phyloP scores from a whole-genome alignment of 148 eudicot genomes.

The Silene uniflora region DNA sequence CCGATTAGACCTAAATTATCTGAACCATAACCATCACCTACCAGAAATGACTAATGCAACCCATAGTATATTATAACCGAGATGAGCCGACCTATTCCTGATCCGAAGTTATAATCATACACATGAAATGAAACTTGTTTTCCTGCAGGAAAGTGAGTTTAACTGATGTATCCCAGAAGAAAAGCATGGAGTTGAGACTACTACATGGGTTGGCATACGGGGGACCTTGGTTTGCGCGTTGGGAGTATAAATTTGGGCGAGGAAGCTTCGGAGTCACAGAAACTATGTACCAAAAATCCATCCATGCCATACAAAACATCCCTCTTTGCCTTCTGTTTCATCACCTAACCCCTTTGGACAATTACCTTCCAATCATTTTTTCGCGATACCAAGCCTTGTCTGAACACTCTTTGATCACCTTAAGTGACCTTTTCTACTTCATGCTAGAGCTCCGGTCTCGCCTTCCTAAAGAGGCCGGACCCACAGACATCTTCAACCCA shows the following conservation, averaged over 20 bases:
- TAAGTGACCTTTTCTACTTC: slow-evolving; percentile 67
- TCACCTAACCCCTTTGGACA: slow-evolving; percentile 36
- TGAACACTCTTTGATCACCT: slow-evolving; percentile 59
- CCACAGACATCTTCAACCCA: slow-evolving; percentile 33
- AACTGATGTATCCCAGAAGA: slow-evolving; percentile 61
- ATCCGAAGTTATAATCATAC: background rate
- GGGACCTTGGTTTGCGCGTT: slow-evolving; percentile 77
- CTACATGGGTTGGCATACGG: slow-evolving; percentile 77
- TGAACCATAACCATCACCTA: too few species aligned
- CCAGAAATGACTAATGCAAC: too few species aligned
- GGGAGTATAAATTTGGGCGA: slow-evolving; percentile 81
- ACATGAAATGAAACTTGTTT: background rate
- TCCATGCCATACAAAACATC: slow-evolving; percentile 67
- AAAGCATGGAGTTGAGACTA: slow-evolving; percentile 81
- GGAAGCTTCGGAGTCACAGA: slow-evolving; percentile 81
- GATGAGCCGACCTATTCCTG: too few species aligned
- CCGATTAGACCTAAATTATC: too few species aligned
- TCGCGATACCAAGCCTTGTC: slow-evolving; percentile 74
- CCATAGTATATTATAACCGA: too few species aligned
- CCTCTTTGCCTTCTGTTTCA: slow-evolving; percentile 62
- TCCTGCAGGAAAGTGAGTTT: slow-evolving; percentile 80
- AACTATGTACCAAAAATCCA: slow-evolving; percentile 66
- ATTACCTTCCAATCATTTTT: slow-evolving; percentile 45
- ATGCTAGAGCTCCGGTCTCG: slow-evolving; percentile 69
- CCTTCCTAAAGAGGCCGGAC: slow-evolving; percentile 50